These are phyloP conservation scores for Colletotrichum shisoi DNA, from an alignment of 2,329 filamentous ascomycete species.

Conservation along the genomic window DNA sequence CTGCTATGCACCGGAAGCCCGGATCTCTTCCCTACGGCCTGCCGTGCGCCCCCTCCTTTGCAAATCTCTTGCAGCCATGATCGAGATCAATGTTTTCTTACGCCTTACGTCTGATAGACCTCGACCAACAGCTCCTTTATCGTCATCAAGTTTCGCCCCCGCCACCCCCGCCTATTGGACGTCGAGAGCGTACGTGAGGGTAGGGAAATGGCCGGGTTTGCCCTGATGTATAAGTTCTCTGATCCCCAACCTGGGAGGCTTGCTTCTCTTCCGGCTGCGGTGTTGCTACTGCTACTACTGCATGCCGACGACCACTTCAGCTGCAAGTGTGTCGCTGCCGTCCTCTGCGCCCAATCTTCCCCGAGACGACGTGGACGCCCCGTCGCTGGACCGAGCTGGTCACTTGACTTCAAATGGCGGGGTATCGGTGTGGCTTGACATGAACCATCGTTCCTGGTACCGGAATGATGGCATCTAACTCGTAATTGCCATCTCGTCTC, in stretches of 20 bases:
- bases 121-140: too few species aligned
- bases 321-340: not conserved
- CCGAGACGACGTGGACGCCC: not conserved
- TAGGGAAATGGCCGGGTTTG: too few species aligned
- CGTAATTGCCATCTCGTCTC: not conserved
- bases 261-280: not conserved
- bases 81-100: conserved; percentile 5
- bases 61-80: not conserved
- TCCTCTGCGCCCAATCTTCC: conserved; percentile 2
- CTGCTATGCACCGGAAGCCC: conserved; percentile 26
- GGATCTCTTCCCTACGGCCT: conserved; percentile 30
- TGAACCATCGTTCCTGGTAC: not conserved
- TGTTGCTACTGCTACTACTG: not conserved
- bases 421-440: conserved; percentile 26
- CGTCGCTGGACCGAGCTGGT: conserved; percentile 10
- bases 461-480: not conserved
- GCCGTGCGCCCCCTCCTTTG: not conserved
- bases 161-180: too few species aligned
- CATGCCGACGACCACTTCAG: not conserved
- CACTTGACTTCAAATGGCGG: conserved; percentile 32
- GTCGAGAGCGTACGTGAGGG: too few species aligned
- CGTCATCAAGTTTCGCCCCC: too few species aligned
- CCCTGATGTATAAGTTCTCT: too few species aligned
- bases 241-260: too few species aligned
- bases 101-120: not conserved